Evolutionary conservation across 2,329 filamentous ascomycete species (phyloP), one percentile per base, ranked within the genome.

Genomic region (Coniochaeta sp.): DNA sequence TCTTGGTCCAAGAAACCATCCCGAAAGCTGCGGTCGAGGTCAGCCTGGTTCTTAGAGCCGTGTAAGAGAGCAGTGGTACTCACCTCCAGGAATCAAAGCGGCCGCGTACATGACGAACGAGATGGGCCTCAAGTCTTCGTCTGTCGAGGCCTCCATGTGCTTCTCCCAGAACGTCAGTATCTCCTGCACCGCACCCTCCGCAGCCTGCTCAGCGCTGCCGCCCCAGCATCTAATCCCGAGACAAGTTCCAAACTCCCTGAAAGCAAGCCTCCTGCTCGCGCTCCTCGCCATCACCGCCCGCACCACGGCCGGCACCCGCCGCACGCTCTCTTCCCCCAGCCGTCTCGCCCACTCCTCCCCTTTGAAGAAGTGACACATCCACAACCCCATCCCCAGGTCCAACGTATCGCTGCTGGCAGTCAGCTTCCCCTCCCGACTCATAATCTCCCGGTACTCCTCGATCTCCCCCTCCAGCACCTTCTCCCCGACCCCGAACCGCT

Each of bases 361-460:
- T 0, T 68, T 69, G 61, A 78, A 76, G 70, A 83, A 81, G 62
- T 84, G 81, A 24, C 74, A 74, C 52, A 79, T 79, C 82, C 83
- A 86, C 28, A 86, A 66, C 1, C 81, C 79, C 83, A 86, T 85
- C 0, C 83, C 83, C 50, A 86, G 66, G 65, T 86, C 83, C n/a
- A 85, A 68, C 19, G 77, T 71, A 67, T 85, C 83, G 4, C 66
- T 69, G 30, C 79, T 81, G 3, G 77, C 72, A 47, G 73, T 75
- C 57, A 79, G 67, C 19, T 73, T 68, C 1, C 77, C 77, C 57
- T 77, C 77, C 0, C 73, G 68, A 26, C 69, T 67, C 74, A 84
- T 79, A 3, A 84, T 73, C 12, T 71, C 71, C 56, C 73, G 69
- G 63, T 85, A 85, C 56, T 84, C 79, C 0, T 65, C 71, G n/a